A percentile compares a stretch with the other conserved stretches of the same genome.
Evolutionary conservation across 345 rosid species (phyloP).

Genomic region (Salix dunnii): DNA sequence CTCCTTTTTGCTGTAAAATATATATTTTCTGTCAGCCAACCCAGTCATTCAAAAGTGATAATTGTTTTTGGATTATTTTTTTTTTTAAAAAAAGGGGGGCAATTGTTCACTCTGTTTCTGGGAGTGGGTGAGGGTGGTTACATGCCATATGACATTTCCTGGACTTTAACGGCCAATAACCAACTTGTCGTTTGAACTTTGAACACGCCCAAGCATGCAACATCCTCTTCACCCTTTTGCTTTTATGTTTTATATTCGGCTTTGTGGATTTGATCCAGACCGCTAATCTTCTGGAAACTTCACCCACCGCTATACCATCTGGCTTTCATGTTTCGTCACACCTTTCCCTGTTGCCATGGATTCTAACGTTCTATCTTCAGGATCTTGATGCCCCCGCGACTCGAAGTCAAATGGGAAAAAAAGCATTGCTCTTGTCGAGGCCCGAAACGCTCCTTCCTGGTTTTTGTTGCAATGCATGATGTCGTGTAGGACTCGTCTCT

Average conservation of each 20-base stretch:
- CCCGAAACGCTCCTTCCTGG: background rate
- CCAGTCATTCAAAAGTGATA: no score
- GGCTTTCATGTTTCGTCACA: conserved; percentile 11
- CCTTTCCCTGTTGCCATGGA: conserved; percentile 18
- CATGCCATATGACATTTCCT: no score
- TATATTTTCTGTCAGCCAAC: no score
- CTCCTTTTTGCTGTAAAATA: no score
- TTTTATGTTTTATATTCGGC: background rate
- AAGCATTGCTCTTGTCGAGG: background rate
- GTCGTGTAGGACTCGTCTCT: background rate
- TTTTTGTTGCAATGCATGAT: background rate
- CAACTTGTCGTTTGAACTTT: conserved; percentile 12
- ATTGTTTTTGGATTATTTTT: no score
- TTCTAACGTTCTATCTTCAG: background rate
- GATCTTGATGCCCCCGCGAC: background rate
- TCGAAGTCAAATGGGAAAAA: background rate
- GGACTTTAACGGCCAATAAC: conserved; percentile 21
- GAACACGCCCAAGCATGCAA: background rate
- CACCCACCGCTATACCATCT: background rate
- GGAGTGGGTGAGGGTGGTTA: no score
- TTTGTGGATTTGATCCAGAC: background rate
- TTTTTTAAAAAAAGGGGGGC: no score
- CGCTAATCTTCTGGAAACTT: conserved; percentile 5
- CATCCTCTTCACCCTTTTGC: background rate
- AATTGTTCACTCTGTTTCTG: no score